Evolutionary conservation across 2,329 filamentous ascomycete genomes (phyloP), one percentile per base, ranked within the genome.

Genomic region (Verticillium nubilum): DNA sequence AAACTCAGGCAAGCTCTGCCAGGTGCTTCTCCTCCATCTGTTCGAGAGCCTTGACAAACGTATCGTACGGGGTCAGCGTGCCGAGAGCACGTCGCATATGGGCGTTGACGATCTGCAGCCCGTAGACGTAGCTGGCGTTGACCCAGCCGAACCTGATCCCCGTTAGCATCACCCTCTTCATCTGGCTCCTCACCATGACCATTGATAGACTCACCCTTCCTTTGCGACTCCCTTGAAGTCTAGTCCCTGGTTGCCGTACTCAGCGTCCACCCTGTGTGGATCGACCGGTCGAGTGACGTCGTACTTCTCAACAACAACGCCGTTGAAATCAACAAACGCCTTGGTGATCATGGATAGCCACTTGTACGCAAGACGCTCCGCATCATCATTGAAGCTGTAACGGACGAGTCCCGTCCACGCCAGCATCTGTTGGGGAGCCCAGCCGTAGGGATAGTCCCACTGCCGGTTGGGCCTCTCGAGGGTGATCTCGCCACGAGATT

Each of bases 301-400:
- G 78, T 99, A 99, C 78, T 99, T 99, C 76, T 99, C 95, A 5
- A 98, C 95, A 1, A 99, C 94, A 9, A 97, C 92, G 42, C 95
- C 95, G 71, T 98, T 98, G 80, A 94, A 98, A 73, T 99, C 94
- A 62, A 97, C 93, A 77, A 98, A 98, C 0, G 95, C 93, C 76
- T 96, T 97, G 60, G 92, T 97, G 69, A 97, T 92, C 94, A 98
- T 98, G 73, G 93, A 96, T 58, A 97, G 78, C 95, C 95, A 99
- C 74, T 95, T 92, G 76, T 99, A 99, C 0, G 92, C 90, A 64
- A 99, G 77, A 33, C 92, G 83, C 76, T 97, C 90, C 1, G 92
- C 92, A 62, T 97, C 93, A 26, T 94, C 90, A 28, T 89, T 87
- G 72, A 96, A 98, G 58, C 93, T 92, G 71, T 98, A 99, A 19